Percentiles rank a stretch among this genome's conserved stretches.
Evolutionary conservation across 2,329 filamentous ascomycete genomes (phyloP).

Genomic region (Claviceps lovelessii): DNA sequence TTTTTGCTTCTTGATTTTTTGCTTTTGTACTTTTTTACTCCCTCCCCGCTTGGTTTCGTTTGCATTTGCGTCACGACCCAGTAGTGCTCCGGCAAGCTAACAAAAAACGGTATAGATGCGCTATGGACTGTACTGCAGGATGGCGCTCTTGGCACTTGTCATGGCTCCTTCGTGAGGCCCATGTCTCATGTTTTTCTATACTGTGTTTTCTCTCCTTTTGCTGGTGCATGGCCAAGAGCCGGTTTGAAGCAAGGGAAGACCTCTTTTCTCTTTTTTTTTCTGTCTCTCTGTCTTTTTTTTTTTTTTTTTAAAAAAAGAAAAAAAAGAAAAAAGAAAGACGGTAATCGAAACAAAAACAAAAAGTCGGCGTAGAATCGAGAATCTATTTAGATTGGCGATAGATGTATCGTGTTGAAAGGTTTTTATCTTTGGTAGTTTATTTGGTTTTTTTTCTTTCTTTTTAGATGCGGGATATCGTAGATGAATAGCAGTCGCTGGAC

Average conservation of each 20-base stretch:
- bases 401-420: conserved; percentile 1
- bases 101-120: conserved; percentile 52
- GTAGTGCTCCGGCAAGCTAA: background rate
- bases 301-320: background rate
- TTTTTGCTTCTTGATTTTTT: background rate
- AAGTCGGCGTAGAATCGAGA: conserved; percentile 1
- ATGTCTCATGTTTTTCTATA: background rate
- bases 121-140: conserved; percentile 94
- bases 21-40: no score
- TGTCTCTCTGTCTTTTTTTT: background rate
- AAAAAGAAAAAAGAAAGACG: background rate
- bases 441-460: background rate
- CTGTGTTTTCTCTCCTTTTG: background rate
- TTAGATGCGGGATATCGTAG: background rate
- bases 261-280: background rate
- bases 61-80: background rate
- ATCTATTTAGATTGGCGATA: conserved; percentile 1
- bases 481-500: conserved; percentile 3
- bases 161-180: conserved; percentile 34
- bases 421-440: background rate
- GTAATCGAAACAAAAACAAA: background rate
- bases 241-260: background rate
- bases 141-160: conserved; percentile 90
- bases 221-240: background rate
- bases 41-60: no score